phyloP scores from a whole-genome alignment of 176 grass and related monocot species.

The Ensete glaucum region DNA sequence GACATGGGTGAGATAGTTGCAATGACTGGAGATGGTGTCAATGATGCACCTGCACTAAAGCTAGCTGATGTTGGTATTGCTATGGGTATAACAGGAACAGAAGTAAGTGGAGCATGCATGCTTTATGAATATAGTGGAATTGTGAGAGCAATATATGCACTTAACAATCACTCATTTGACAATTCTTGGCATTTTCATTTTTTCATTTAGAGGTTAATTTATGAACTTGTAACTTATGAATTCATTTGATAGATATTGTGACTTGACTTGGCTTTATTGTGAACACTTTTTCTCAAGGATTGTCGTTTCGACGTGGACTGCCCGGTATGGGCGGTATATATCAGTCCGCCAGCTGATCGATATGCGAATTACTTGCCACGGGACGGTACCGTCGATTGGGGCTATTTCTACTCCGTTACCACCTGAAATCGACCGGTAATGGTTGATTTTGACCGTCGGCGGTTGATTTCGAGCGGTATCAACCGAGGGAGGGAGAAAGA shows the following conservation, averaged over 20 bases:
- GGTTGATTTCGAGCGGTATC: no score
- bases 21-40: constrained; percentile 98
- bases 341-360: no score
- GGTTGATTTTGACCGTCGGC: no score
- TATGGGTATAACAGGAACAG: constrained; percentile 96
- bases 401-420: no score
- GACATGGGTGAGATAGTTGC: constrained; percentile 98
- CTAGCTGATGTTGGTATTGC: constrained; percentile 94
- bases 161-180: not conserved
- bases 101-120: constrained; percentile 31
- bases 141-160: no score
- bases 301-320: no score
- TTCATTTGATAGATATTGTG: not conserved
- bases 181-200: not conserved
- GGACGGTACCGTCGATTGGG: no score
- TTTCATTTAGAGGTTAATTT: not conserved
- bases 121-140: not conserved
- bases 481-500: no score
- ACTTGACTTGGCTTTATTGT: no score
- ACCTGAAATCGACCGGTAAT: no score
- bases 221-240: not conserved
- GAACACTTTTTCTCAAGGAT: not conserved
- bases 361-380: no score
- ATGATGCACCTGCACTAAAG: constrained; percentile 96
- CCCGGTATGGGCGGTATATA: no score